phyloP scores from a whole-genome alignment of 441 rosid genomes.

The Theobroma grandiflorum region DNA sequence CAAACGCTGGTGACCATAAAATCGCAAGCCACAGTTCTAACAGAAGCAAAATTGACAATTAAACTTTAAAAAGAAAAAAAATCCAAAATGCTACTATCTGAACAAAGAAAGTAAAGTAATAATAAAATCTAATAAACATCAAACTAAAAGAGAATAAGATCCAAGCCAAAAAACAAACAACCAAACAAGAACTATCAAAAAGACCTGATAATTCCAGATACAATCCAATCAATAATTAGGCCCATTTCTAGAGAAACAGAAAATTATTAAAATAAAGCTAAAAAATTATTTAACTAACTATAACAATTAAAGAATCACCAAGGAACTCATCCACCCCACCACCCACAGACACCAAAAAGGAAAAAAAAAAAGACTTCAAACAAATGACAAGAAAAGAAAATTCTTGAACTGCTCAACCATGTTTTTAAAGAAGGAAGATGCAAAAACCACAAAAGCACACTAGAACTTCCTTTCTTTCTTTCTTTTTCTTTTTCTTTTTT shows the following conservation, averaged over 20 bases:
- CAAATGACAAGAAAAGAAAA: not conserved
- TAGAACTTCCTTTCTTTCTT: not conserved
- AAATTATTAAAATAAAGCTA: not conserved
- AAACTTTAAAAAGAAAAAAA: not conserved
- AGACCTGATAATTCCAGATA: not conserved
- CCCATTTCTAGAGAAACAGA: not conserved
- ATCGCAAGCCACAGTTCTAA: not conserved
- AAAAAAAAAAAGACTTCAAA: not conserved
- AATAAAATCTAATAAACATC: not conserved
- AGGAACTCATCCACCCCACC: not conserved
- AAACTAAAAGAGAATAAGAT: not conserved
- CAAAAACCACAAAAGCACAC: not conserved
- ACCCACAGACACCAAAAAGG: not conserved
- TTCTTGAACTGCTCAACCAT: not conserved
- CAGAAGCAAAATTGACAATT: not conserved
- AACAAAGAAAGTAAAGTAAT: not conserved
- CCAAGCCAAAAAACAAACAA: not conserved
- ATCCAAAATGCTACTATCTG: not conserved
- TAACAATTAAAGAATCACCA: not conserved
- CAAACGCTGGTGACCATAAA: not conserved
- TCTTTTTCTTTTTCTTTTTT: no score
- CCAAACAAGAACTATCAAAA: not conserved
- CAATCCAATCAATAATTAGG: slow-evolving; percentile 1
- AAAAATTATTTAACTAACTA: not conserved
- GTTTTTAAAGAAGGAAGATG: slow-evolving; percentile 1